Percentiles rank a stretch among this genome's conserved stretches.
phyloP scores from a whole-genome alignment of 192 early-diverging fungal species.

The Allomyces javanicus region DNA sequence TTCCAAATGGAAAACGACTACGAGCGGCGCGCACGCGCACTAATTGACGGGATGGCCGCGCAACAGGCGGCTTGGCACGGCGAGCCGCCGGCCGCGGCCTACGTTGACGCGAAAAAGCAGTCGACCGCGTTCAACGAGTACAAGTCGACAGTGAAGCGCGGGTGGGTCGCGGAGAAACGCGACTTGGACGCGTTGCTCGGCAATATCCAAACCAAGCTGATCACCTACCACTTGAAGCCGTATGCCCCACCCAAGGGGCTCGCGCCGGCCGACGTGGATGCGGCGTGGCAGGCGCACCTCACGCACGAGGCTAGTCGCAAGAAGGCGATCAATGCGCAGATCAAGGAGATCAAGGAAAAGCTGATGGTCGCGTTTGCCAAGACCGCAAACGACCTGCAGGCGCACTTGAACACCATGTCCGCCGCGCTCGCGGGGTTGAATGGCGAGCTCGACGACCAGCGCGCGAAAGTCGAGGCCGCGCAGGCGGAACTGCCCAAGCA shows the following conservation, averaged over 20 bases:
- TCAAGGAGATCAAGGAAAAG: slow-evolving; percentile 71
- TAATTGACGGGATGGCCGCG: slow-evolving; percentile 47
- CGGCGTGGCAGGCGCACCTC: slow-evolving; percentile 52
- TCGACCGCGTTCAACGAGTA: slow-evolving; percentile 60
- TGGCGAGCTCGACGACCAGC: slow-evolving; percentile 56
- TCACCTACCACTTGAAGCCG: slow-evolving; percentile 75
- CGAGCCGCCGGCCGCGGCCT: slow-evolving; percentile 40
- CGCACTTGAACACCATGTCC: slow-evolving; percentile 48
- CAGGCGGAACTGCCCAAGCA: slow-evolving; percentile 28
- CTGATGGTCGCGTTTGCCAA: slow-evolving; percentile 59
- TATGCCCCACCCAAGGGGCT: slow-evolving; percentile 64
- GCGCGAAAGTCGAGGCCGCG: slow-evolving; percentile 40
- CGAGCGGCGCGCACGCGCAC: slow-evolving; percentile 52
- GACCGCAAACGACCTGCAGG: slow-evolving; percentile 63
- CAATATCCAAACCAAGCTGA: slow-evolving; percentile 92
- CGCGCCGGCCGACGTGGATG: slow-evolving; percentile 48
- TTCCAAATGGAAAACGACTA: slow-evolving; percentile 93
- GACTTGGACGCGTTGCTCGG: slow-evolving; percentile 80
- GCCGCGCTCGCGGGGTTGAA: slow-evolving; percentile 40
- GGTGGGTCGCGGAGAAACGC: slow-evolving; percentile 75
- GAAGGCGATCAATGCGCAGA: slow-evolving; percentile 59
- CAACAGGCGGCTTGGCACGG: slow-evolving; percentile 47
- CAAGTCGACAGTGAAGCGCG: slow-evolving; percentile 61
- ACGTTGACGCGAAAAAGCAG: slow-evolving; percentile 52
- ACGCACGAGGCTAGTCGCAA: slow-evolving; percentile 57